Base-by-base conservation (phyloP, 306 rosid genomes). In the Rubus parviflorus region DNA sequence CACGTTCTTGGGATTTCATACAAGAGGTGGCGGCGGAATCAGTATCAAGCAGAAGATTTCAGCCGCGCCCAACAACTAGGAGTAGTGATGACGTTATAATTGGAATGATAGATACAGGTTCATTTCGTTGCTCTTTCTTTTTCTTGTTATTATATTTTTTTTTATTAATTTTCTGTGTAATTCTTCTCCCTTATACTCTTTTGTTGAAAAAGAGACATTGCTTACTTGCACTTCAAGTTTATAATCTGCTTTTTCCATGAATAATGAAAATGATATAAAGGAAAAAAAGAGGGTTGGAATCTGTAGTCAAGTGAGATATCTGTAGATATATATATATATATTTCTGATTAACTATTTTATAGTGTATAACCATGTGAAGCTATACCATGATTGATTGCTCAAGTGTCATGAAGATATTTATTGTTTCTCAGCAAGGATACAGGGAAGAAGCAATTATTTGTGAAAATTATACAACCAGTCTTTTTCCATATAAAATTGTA, bases 1-100 rank as follows among this genome's bases (percentile, higher is more conserved):
- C 98, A 3, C 83, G 97, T 70, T 92, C 98, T 22, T 95, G 98
- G 98, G 93, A 92, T 80, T 95, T 95, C 80, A 68, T 95, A 73
- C 45, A 63, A 3, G 90, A 89, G 70, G 79, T 87, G 51, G 41
- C 41, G 41, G 41, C 42, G 12, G 84, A 82, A 45, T 68, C 85
- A 52, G 91, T n/a, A n/a, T n/a, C n/a, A n/a, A n/a, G 92, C 64
- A 48, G 74, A 77, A 22, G 47, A n/a, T 47, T 58, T 17, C 45
- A 73, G 17, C 45, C 45, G 46, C 81, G 69, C 70, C 40, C 49
- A 3, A 81, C 95, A 54, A 61, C n/a, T 6, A n/a, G n/a, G n/a
- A 61, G 8, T 14, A 14, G 41, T 61, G 78, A 22, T 76, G 97
- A 92, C 74, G 81, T 82, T 75, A 88, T 95, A 56, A 79, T 95